Evolutionary conservation across 2,329 filamentous ascomycete species (phyloP), one percentile per base, ranked within the genome.

Genomic region (Pseudonectria buxi): DNA sequence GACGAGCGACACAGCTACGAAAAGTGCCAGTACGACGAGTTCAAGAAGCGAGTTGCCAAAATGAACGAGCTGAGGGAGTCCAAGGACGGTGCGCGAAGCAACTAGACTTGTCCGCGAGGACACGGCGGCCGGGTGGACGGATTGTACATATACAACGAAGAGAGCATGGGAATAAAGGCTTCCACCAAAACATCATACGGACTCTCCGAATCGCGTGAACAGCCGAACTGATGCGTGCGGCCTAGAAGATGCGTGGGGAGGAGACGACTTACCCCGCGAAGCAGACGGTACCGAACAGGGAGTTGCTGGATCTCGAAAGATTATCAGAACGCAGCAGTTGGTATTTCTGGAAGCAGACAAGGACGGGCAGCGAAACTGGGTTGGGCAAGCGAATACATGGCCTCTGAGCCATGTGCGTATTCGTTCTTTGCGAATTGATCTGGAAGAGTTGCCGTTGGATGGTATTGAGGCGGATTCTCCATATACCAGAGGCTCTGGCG

Each of bases 1-100:
- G 81, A 88, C 63, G 92, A 98, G 74, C 76, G 92, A 71, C 92
- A 98, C 69, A 83, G 81, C 58, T 98, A 98, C 74, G 92, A 98
- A 64, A 96, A 96, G 66, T 98, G 92, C 78, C 92, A 98, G 60
- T 98, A 98, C 67, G 85, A 85, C 47, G 92, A 96, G 64, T 98
- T 98, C 75, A 95, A 95, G 80, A 87, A 90, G 76, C 81, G 92
- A 40, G 92, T 98, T 47, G 86, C 84, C 58, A 96, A 95, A 81
- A 98, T 98, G 92, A 81, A 96, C 56, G 89, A 98, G 72, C 68
- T 98, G 58, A 78, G 88, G 59, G 89, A 79, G 50, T 80, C 85
- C 41, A 94, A 94, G 76, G 78, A 69, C 40, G 88, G 86, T 43
- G 81, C 76, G 56, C 78, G 90, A 64, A 94, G 85, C 74, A 95